A percentile compares a stretch with the other conserved stretches of the same genome.
These are phyloP conservation scores for Ceratobasidium sp. DNA, from an alignment of 1,284 basidiomycete genomes.

Conservation along the genomic window DNA sequence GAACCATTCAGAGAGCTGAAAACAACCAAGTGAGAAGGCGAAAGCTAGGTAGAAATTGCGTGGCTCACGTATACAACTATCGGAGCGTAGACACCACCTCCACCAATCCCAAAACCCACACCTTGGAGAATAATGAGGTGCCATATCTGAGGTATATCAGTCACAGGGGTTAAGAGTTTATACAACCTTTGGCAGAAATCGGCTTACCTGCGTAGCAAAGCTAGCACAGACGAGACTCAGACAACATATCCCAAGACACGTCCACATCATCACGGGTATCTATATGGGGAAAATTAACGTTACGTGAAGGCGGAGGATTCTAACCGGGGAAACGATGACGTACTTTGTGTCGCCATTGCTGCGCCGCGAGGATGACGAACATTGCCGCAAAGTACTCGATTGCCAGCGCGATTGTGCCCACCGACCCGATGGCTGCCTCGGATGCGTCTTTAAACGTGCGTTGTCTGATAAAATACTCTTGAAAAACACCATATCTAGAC, in stretches of 20 bases:
- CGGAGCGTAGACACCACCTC: constrained; percentile 47
- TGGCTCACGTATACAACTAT: constrained; percentile 33
- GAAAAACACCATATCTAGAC: constrained; percentile 53
- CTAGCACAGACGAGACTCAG: constrained; percentile 45
- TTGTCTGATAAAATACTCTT: constrained; percentile 53
- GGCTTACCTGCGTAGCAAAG: constrained; percentile 41
- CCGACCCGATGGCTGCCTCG: constrained; percentile 42
- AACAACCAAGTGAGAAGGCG: background rate
- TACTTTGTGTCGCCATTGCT: constrained; percentile 43
- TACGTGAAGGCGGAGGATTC: constrained; percentile 11
- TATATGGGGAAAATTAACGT: background rate
- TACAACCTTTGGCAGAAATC: background rate
- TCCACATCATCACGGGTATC: constrained; percentile 42
- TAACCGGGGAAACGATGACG: background rate
- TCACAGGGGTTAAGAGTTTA: background rate
- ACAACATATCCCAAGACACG: constrained; percentile 36
- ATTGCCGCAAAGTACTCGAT: constrained; percentile 43
- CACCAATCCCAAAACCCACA: constrained; percentile 41
- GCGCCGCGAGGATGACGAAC: constrained; percentile 37
- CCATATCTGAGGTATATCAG: constrained; percentile 33
- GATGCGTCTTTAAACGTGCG: constrained; percentile 45
- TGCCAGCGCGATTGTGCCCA: constrained; percentile 48
- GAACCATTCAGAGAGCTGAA: constrained; percentile 49
- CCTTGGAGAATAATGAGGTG: constrained; percentile 45
- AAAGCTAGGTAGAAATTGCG: too few species aligned